These are phyloP conservation scores for Papiliotrema flavescens DNA, from an alignment of 1,284 basidiomycete species.

Conservation along the genomic window DNA sequence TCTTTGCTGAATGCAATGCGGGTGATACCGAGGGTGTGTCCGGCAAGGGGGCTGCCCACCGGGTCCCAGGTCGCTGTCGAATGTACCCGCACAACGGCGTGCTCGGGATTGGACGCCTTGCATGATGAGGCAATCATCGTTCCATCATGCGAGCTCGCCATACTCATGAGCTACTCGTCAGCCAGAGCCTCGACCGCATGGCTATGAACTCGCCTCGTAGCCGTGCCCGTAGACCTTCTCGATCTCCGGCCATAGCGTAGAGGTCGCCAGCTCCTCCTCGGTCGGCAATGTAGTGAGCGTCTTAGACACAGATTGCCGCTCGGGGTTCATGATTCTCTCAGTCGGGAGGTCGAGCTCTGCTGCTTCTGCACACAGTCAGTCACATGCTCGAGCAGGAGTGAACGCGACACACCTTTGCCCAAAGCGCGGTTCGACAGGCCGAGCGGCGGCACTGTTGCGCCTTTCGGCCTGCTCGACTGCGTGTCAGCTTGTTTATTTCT, in stretches of 20 bases:
- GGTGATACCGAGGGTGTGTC: conserved; percentile 87
- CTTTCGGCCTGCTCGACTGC: conserved; percentile 41
- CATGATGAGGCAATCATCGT: conserved; percentile 85
- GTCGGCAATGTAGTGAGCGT: conserved; percentile 50
- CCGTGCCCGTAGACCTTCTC: conserved; percentile 98
- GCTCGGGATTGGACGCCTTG: conserved; percentile 78
- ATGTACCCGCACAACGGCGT: conserved; percentile 84
- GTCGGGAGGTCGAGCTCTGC: conserved; percentile 23
- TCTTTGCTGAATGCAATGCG: conserved; percentile 83
- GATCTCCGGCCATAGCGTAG: conserved; percentile 92
- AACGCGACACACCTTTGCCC: conserved; percentile 64
- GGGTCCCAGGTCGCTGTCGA: conserved; percentile 66
- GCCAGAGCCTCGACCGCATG: background rate
- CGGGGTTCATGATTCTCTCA: conserved; percentile 34
- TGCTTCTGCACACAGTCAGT: conserved; percentile 9
- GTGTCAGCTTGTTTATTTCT: background rate
- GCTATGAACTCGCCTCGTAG: conserved; percentile 66
- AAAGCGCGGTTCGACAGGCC: conserved; percentile 71
- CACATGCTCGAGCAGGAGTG: background rate
- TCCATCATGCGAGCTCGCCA: conserved; percentile 67
- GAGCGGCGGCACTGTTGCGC: conserved; percentile 70
- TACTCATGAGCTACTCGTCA: conserved; percentile 62
- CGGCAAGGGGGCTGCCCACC: conserved; percentile 67
- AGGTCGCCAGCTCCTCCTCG: conserved; percentile 64
- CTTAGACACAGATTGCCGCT: conserved; percentile 45